phyloP scores from a whole-genome alignment of 352 stramenopile genomes.

The Globisporangium paroecandrum region DNA sequence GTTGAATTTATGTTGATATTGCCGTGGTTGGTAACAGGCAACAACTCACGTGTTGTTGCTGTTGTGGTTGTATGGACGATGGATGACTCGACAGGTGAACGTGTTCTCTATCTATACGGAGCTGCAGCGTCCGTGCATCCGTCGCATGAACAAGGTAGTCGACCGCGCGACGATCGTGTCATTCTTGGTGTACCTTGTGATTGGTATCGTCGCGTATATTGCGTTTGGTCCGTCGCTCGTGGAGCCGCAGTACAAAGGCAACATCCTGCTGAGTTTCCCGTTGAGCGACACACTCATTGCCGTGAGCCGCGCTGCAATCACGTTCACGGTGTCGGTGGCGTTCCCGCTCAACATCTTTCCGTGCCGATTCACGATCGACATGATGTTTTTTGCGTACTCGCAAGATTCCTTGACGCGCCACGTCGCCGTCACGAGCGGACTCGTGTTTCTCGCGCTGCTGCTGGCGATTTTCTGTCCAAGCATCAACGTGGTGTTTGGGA shows the following conservation, averaged over 20 bases:
- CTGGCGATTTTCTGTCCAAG: slow-evolving; percentile 82
- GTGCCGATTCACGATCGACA: slow-evolving; percentile 83
- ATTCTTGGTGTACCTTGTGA: slow-evolving; percentile 72
- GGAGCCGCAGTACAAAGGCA: slow-evolving; percentile 74
- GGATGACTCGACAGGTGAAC: slow-evolving; percentile 45
- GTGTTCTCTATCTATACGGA: slow-evolving; percentile 90
- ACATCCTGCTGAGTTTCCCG: slow-evolving; percentile 80
- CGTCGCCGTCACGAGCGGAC: slow-evolving; percentile 52
- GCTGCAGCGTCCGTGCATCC: slow-evolving; percentile 80
- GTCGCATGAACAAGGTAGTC: slow-evolving; percentile 87
- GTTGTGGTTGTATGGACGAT: too few relatives aligned
- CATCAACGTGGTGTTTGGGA: slow-evolving; percentile 85
- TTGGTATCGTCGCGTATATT: slow-evolving; percentile 76
- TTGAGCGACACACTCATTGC: slow-evolving; percentile 76
- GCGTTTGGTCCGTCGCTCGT: slow-evolving; percentile 64
- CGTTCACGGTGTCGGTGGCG: slow-evolving; percentile 80
- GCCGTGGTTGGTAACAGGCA: too few relatives aligned
- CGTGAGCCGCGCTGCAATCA: slow-evolving; percentile 76
- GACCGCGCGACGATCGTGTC: slow-evolving; percentile 75
- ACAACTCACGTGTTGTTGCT: too few relatives aligned
- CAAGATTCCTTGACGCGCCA: slow-evolving; percentile 67
- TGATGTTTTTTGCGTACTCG: slow-evolving; percentile 85
- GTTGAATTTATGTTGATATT: too few relatives aligned
- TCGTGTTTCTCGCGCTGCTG: slow-evolving; percentile 66
- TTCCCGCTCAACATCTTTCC: slow-evolving; percentile 88